Base-by-base conservation (phyloP, 2,329 filamentous ascomycete genomes). In the Exophiala oligosperma region DNA sequence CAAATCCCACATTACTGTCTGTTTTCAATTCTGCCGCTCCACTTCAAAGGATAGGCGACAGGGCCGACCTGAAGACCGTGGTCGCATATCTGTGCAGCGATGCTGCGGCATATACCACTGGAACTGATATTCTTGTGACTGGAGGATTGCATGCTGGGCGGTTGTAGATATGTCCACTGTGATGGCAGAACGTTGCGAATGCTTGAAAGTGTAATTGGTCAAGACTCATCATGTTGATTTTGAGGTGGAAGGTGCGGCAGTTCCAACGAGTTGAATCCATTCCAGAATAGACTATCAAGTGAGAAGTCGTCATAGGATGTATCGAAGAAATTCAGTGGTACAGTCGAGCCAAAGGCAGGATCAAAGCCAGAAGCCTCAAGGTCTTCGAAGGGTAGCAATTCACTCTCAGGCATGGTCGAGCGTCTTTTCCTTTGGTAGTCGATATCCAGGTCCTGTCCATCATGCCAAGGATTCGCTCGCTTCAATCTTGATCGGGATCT, bases 61-160 rank as follows among this genome's bases (percentile, higher is more conserved):
- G 71, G 2, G 68, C 71, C 8, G 76, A 77, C 61, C 66, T 77
- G 8, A 74, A 75, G 56, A 72, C 70, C 4, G 71, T 73, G 0
- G 72, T 73, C 48, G 73, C 78, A 5, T 77, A 75, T 59, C 68
- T 77, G 7, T 61, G 77, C 2, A 74, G 69, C 23, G 71, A 77
- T 55, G 75, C 76, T 4, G 71, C 71, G 37, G 70, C 74, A 1
- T 77, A 78, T 58, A 72, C 72, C n/a, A 78, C 74, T 5, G 70
- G 69, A 1, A 70, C 70, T 37, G 75, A 78, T 64, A 52, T 64
- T 14, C 50, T 58, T 2, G 68, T 75, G 23, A 73, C 71, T 11
- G 73, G 74, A 28, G 74, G 73, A 21, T 69, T 74, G 9, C 71
- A 74, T 59, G 70, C 71, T 29, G 69, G 69, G n/a, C 57, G 53